phyloP scores from a whole-genome alignment of 148 eudicot species.

The Fallopia convolvulus region DNA sequence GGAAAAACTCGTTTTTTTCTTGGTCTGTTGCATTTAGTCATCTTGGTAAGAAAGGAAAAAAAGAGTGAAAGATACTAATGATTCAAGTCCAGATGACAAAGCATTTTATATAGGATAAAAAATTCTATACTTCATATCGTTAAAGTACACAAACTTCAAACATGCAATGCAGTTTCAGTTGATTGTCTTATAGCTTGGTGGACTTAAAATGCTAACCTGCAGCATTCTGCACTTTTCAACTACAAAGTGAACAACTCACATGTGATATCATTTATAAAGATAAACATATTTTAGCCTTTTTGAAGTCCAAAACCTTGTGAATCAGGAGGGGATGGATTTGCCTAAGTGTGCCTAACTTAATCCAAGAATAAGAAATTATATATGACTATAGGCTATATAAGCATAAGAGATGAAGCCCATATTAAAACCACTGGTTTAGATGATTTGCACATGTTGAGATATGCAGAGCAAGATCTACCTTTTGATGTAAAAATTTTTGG shows the following conservation, averaged over 20 bases:
- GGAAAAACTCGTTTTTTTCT: not conserved
- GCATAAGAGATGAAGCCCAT: not conserved
- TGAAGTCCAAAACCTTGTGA: not conserved
- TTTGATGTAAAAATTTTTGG: slow-evolving; percentile 48
- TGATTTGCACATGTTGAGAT: not conserved
- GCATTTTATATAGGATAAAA: no score
- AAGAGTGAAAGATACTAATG: not conserved
- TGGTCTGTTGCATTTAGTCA: not conserved
- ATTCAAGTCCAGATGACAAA: not conserved
- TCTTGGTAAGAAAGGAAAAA: not conserved
- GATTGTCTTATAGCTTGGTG: not conserved
- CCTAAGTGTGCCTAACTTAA: not conserved
- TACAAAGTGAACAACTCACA: not conserved
- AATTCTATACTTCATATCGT: not conserved
- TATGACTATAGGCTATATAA: not conserved
- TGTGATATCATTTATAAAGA: not conserved
- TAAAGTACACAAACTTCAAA: not conserved
- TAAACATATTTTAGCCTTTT: not conserved
- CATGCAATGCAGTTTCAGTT: not conserved
- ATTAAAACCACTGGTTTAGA: not conserved
- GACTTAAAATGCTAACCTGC: not conserved
- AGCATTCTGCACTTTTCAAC: not conserved
- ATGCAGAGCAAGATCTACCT: slow-evolving; percentile 27
- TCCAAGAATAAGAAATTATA: not conserved
- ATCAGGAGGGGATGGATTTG: not conserved